Conservation (phyloP, 768 basidiomycete species). For the Lentinula aciculospora region DNA sequence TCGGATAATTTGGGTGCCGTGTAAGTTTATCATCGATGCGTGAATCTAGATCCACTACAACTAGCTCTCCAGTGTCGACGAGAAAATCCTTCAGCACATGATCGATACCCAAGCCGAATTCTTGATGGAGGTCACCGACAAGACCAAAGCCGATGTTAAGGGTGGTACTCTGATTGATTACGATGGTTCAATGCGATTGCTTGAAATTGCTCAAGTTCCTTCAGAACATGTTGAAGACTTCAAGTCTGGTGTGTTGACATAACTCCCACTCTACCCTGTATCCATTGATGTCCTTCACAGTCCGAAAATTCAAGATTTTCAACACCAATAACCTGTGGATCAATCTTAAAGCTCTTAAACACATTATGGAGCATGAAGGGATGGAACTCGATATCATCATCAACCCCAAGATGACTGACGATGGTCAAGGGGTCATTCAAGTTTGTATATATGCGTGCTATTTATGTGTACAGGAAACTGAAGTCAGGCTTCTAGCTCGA, state of each 20-base stretch:
- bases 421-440: slow-evolving; percentile 83
- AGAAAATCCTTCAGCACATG: slow-evolving; percentile 84
- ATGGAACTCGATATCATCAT: slow-evolving; percentile 95
- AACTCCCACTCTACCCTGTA: not conserved
- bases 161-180: slow-evolving; percentile 90
- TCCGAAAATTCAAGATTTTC: slow-evolving; percentile 92
- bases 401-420: slow-evolving; percentile 84
- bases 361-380: slow-evolving; percentile 78
- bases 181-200: slow-evolving; percentile 79
- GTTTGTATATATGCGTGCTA: slow-evolving; percentile 20
- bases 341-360: slow-evolving; percentile 82
- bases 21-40: slow-evolving; percentile 33
- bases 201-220: slow-evolving; percentile 94
- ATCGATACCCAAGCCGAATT: slow-evolving; percentile 77
- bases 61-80: slow-evolving; percentile 53
- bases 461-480: not conserved
- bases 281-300: slow-evolving; percentile 23
- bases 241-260: slow-evolving; percentile 54
- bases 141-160: slow-evolving; percentile 86
- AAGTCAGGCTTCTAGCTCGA: slow-evolving; percentile 47
- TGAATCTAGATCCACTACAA: not conserved
- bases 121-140: slow-evolving; percentile 94
- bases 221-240: slow-evolving; percentile 93
- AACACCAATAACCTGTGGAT: slow-evolving; percentile 85
- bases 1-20: slow-evolving; percentile 94